Evolutionary conservation across 306 rosid species (phyloP), one percentile per base, ranked within the genome.

Genomic region (Begonia fuchsioides): DNA sequence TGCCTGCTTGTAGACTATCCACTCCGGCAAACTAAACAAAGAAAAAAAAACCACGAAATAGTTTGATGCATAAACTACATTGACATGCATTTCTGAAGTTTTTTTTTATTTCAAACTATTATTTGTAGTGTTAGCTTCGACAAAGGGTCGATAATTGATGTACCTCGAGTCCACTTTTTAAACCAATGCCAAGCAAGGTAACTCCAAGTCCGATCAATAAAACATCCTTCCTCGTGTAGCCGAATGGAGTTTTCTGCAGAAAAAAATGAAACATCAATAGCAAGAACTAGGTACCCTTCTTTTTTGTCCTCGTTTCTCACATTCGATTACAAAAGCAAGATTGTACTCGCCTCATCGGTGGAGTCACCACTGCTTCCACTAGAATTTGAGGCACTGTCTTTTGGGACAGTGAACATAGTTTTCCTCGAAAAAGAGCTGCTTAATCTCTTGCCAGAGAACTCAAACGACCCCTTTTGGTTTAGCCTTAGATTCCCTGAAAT

Each of bases 151-250:
- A 26, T 26, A 0, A 26, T 15, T 26, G 13, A 13, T 26, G 39
- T 67, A 84, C 98, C 95, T 85, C 95, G 49, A 90, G 59, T 71
- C 98, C 98, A 64, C 73, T 66, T 69, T 90, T 73, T 69, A 90
- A 75, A 69, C 74, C 95, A 62, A 72, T 8, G 39, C 98, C 98
- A 13, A 82, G 48, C 26, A 56, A 60, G 55, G 95, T 90, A 65
- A 90, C 72, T 51, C 95, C 95, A 40, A 85, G 32, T 53, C 98
- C 98, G 69, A 90, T 81, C 66, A 85, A 63, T 43, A 90, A 49
- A 70, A 85, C 95, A 73, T 90, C 98, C 69, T 90, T 90, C 76
- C 98, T 81, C 16, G 82, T 50, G 72, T 90, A 90, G 47, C 98
- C 98, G 46, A 90, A 90, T 15, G 92, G 75, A 17, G 70, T 60